Evolutionary conservation across 108 stramenopile genomes (phyloP).

Genomic region (Pelagomonas calceolata): DNA sequence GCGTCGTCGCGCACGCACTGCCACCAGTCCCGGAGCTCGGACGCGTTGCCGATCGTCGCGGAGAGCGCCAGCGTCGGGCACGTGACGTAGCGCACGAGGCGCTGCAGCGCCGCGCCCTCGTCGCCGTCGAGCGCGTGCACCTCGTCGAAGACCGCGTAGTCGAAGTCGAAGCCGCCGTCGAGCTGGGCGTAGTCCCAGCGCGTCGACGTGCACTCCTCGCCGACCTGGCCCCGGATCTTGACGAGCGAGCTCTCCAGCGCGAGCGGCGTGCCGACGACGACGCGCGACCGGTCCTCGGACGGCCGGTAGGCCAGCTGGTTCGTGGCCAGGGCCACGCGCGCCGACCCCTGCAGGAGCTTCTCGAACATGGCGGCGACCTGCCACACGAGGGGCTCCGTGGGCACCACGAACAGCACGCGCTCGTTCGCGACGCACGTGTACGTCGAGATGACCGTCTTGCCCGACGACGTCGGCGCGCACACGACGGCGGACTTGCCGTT

Average conservation of each 20-base stretch:
- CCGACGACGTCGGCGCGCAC: conserved; percentile 94
- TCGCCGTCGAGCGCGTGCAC: conserved; percentile 95
- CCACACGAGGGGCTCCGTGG: conserved; percentile 98
- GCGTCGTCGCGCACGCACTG: conserved; percentile 74
- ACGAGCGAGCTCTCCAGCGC: conserved; percentile 81
- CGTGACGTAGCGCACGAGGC: conserved; percentile 81
- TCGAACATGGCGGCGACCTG: conserved; percentile 99
- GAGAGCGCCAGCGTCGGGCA: conserved; percentile 92
- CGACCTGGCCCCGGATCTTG: conserved; percentile 86
- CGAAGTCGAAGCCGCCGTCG: conserved; percentile 94
- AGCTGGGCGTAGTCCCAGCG: conserved; percentile 85
- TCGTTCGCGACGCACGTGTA: conserved; percentile 63
- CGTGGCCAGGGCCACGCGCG: conserved; percentile 31
- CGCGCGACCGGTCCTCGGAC: conserved; percentile 51
- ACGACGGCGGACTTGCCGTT: conserved; percentile 79
- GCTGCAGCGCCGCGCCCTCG: conserved; percentile 91
- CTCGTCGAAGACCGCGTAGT: conserved; percentile 95
- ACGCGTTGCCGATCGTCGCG: conserved; percentile 96
- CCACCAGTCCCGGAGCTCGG: conserved; percentile 84
- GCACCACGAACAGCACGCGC: conserved; percentile 90
- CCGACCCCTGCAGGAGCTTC: conserved; percentile 75
- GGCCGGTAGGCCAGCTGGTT: conserved; percentile 37
- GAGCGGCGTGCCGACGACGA: conserved; percentile 92
- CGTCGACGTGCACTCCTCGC: conserved; percentile 75
- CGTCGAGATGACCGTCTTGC: conserved; percentile 95